phyloP scores from a whole-genome alignment of 148 eudicot genomes.

The Vaccinium vitisidaea region DNA sequence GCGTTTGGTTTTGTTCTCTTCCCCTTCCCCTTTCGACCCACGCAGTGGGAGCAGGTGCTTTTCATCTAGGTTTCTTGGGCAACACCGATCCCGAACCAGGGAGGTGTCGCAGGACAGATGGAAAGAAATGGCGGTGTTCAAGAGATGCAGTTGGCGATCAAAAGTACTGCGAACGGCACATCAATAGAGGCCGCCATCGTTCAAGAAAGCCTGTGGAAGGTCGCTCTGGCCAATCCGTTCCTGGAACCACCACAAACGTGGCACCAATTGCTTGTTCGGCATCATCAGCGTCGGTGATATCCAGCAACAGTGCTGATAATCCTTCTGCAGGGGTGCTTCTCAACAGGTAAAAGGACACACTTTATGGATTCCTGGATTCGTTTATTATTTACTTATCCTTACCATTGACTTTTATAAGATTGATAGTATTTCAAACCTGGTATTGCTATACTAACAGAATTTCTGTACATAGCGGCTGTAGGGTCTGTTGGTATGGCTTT shows the following conservation, averaged over 20 bases:
- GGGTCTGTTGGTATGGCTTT: no score
- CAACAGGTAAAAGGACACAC: slow-evolving; percentile 38
- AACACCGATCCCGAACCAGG: slow-evolving; percentile 31
- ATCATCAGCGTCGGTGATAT: slow-evolving; percentile 34
- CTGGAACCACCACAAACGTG: slow-evolving; percentile 44
- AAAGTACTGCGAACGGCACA: slow-evolving; percentile 14
- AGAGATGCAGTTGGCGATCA: slow-evolving; percentile 14
- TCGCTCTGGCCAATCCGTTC: slow-evolving; percentile 67
- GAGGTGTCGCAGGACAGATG: slow-evolving; percentile 16
- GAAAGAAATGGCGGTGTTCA: slow-evolving; percentile 19
- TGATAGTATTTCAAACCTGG: neutral
- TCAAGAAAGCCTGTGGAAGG: slow-evolving; percentile 20
- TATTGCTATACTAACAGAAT: neutral
- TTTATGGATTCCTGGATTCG: slow-evolving; percentile 16
- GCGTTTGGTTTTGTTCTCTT: neutral
- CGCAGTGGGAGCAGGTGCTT: slow-evolving; percentile 73
- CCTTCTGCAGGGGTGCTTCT: slow-evolving; percentile 39
- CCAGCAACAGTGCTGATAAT: slow-evolving; percentile 38
- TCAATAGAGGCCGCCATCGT: slow-evolving; percentile 16
- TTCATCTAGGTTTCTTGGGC: slow-evolving; percentile 78
- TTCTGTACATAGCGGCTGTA: no score
- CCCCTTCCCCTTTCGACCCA: neutral
- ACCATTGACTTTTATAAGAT: neutral
- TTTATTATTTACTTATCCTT: neutral
- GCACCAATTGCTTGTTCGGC: slow-evolving; percentile 21